These are phyloP conservation scores for Elaeis guineensis DNA, from an alignment of 176 grass and related monocot genomes.

Conservation along the genomic window DNA sequence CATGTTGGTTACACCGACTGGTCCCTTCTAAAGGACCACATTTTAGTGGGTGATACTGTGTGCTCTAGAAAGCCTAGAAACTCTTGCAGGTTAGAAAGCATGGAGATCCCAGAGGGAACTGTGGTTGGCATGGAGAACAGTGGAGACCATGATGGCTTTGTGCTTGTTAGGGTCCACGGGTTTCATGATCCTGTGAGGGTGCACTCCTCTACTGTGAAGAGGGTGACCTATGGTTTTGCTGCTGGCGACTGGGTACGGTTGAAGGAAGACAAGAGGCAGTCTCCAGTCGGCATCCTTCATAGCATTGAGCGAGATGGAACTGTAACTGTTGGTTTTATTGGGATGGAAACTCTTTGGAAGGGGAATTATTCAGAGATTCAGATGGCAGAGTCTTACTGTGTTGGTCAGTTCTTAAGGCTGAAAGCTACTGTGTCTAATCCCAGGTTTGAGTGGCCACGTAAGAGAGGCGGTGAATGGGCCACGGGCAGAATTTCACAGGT, in stretches of 20 bases:
- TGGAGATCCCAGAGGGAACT: constrained; percentile 86
- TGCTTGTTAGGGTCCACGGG: constrained; percentile 77
- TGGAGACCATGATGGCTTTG: constrained; percentile 33
- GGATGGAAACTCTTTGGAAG: constrained; percentile 65
- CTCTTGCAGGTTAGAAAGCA: constrained; percentile 59
- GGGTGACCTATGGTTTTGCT: constrained; percentile 68
- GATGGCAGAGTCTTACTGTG: constrained; percentile 72
- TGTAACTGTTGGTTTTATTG: constrained; percentile 66
- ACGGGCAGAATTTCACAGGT: constrained; percentile 62
- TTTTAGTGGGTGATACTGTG: constrained; percentile 65
- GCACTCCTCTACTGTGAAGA: constrained; percentile 44
- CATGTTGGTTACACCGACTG: constrained; percentile 38
- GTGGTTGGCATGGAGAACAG: constrained; percentile 74
- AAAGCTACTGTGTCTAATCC: constrained; percentile 37
- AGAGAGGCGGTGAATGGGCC: constrained; percentile 41
- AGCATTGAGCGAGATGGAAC: constrained; percentile 52
- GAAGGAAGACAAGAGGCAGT: constrained; percentile 59
- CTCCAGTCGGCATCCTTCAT: constrained; percentile 77
- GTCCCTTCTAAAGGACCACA: constrained; percentile 64
- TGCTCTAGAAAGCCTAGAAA: constrained; percentile 68
- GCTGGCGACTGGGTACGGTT: constrained; percentile 76
- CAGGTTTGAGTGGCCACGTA: constrained; percentile 80
- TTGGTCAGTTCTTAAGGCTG: constrained; percentile 79
- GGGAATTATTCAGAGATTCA: constrained; percentile 72
- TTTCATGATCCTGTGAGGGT: constrained; percentile 66